Base-by-base conservation (phyloP, 192 early-diverging fungal genomes). In the Coemansia sp. region DNA sequence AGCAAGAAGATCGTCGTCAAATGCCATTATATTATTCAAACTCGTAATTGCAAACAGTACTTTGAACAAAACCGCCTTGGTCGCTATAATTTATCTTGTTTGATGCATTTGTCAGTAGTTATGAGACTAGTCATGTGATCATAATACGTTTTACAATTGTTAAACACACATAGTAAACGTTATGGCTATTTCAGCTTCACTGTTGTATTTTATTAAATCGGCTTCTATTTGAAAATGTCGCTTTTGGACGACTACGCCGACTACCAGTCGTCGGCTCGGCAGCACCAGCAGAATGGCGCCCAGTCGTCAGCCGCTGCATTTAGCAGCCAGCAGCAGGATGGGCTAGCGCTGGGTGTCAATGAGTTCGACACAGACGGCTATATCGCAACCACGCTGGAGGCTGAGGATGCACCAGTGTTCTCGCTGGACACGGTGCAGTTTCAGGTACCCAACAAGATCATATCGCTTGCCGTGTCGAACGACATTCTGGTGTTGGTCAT, bases 391-490 rank as follows among this genome's bases (percentile, higher is more conserved):
- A 78, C 68, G 2, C 66, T 78, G 2, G 80, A 74, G 1, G 64
- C 65, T 19, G 72, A 77, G 22, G 72, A 82, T 29, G 75, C 72
- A 32, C 75, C 75, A 59, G 87, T 92, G 59, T 98, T 98, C 64
- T 84, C 86, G 6, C 84, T 98, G 21, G 94, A 93, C 73, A 84
- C 85, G 24, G 94, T 98, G 53, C 92, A 96, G 67, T 96, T 96
- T 61, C 86, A 88, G 48, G 89, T 95, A 61, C 90, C 94, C 9
- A 89, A 85, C 12, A 72, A 81, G 25, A 80, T 98, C 9, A 82
- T 88, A 5, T 85, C 88, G 22, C 75, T 92, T 69, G 87, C 84
- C 0, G 93, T 96, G 8, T 85, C 92, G 48, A 94, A 91, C 76
- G 91, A 96, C 69, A 85, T 91, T 10, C 82, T 98, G 37, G 84